Evolutionary conservation across 1,284 basidiomycete species (phyloP).

Genomic region (Trichosporon coremiiforme): DNA sequence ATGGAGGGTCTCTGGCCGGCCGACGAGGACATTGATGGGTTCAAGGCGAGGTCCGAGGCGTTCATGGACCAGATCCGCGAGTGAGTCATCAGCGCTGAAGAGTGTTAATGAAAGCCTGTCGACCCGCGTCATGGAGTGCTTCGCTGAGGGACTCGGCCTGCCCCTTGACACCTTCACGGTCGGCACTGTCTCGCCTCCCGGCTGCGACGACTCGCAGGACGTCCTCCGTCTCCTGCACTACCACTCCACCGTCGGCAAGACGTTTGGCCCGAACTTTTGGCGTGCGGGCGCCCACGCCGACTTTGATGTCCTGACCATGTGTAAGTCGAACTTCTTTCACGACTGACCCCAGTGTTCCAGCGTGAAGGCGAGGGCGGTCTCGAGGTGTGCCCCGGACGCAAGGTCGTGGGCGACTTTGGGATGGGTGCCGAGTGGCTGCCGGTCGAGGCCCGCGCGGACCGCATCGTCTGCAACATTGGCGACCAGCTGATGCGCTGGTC

Average conservation of each 20-base stretch:
- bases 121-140: slow-evolving; percentile 42
- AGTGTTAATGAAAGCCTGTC: slow-evolving; percentile 34
- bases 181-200: slow-evolving; percentile 35
- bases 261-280: slow-evolving; percentile 44
- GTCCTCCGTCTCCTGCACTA: slow-evolving; percentile 43
- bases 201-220: slow-evolving; percentile 38
- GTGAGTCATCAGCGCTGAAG: slow-evolving; percentile 30
- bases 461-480: slow-evolving; percentile 48
- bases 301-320: slow-evolving; percentile 32
- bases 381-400: slow-evolving; percentile 44
- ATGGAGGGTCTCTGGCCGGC: slow-evolving; percentile 46
- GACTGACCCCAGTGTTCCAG: slow-evolving; percentile 35
- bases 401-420: slow-evolving; percentile 45
- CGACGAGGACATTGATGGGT: slow-evolving; percentile 34
- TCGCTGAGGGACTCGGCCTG: slow-evolving; percentile 42
- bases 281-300: slow-evolving; percentile 45
- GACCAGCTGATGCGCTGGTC: slow-evolving; percentile 45
- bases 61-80: slow-evolving; percentile 40
- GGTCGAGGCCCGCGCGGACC: slow-evolving; percentile 39
- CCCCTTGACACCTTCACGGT: slow-evolving; percentile 38
- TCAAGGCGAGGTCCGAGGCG: slow-evolving; percentile 30
- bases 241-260: slow-evolving; percentile 41
- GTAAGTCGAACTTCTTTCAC: not conserved
- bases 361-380: slow-evolving; percentile 43
- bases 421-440: slow-evolving; percentile 43